Percentiles rank a stretch among this genome's conserved stretches.
Evolutionary conservation across 805 yeast genomes (phyloP).

Genomic region (Kodamaea hsintzibuensis): DNA sequence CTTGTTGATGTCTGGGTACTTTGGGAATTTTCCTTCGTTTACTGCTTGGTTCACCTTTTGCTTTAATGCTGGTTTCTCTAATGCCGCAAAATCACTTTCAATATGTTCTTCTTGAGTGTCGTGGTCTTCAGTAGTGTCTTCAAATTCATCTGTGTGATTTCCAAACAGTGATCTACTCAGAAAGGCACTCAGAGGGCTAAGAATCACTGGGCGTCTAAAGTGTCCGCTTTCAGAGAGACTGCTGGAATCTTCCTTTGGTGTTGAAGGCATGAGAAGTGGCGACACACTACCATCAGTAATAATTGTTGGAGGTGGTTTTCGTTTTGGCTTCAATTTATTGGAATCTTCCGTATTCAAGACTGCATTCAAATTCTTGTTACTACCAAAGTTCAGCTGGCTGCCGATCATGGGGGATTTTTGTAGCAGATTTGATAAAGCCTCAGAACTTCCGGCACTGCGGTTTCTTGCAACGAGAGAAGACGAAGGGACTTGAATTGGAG

Average conservation of each 20-base stretch:
- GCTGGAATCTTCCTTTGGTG: constrained; percentile 9
- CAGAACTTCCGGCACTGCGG: constrained; percentile 23
- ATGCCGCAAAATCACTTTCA: constrained; percentile 7
- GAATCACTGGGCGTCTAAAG: neutral
- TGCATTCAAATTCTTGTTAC: constrained; percentile 9
- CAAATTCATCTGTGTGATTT: constrained; percentile 7
- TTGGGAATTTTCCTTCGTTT: constrained; percentile 26
- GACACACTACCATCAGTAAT: neutral
- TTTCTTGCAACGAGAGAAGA: constrained; percentile 22
- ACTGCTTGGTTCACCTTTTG: neutral
- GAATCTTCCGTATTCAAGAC: neutral
- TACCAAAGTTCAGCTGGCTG: constrained; percentile 12
- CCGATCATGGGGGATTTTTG: constrained; percentile 3
- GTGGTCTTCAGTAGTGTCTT: constrained; percentile 5
- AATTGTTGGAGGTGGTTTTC: constrained; percentile 31
- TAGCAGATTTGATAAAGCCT: constrained; percentile 15
- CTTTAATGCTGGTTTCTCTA: neutral
- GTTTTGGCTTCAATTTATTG: constrained; percentile 15
- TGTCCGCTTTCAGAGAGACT: constrained; percentile 3
- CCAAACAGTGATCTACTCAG: constrained; percentile 14
- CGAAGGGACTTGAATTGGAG: constrained; percentile 1
- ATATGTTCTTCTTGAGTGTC: neutral
- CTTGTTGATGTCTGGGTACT: constrained; percentile 27
- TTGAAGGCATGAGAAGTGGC: constrained; percentile 1
- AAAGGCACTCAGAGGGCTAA: constrained; percentile 7